A percentile compares a stretch with the other conserved stretches of the same genome.
These are phyloP conservation scores for Pythium aquatile DNA, from an alignment of 352 stramenopile genomes.

Conservation along the genomic window DNA sequence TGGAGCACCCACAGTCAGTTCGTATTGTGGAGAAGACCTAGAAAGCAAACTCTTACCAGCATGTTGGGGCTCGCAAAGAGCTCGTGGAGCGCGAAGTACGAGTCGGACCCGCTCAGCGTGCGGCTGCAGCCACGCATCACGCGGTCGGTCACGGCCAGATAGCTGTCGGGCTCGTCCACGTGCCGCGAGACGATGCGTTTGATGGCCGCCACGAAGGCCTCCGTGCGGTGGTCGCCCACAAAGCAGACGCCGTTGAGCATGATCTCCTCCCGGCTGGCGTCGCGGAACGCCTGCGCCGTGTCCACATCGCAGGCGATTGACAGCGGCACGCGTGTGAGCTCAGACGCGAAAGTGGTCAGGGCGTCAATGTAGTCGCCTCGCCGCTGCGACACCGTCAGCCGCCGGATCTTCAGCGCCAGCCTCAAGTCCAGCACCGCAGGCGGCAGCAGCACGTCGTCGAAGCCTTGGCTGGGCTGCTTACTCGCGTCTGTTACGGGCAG, in stretches of 20 bases:
- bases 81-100: slow-evolving; percentile 73
- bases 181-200: slow-evolving; percentile 67
- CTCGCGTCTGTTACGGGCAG: not conserved
- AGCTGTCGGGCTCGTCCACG: slow-evolving; percentile 42
- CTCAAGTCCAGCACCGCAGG: slow-evolving; percentile 38
- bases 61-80: slow-evolving; percentile 56
- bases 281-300: slow-evolving; percentile 66
- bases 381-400: slow-evolving; percentile 36
- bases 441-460: not conserved
- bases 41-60: slow-evolving; percentile 32
- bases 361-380: slow-evolving; percentile 60
- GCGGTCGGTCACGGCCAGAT: slow-evolving; percentile 51
- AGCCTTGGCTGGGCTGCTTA: not conserved
- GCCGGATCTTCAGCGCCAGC: slow-evolving; percentile 40
- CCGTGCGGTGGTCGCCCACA: slow-evolving; percentile 65
- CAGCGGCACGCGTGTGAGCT: slow-evolving; percentile 50
- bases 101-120: slow-evolving; percentile 73
- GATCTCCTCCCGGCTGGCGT: slow-evolving; percentile 69
- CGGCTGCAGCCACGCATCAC: slow-evolving; percentile 73
- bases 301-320: slow-evolving; percentile 57
- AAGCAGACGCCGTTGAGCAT: slow-evolving; percentile 74
- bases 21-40: not conserved
- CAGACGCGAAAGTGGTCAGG: slow-evolving; percentile 27
- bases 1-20: not conserved
- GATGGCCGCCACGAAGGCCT: slow-evolving; percentile 70